phyloP scores from a whole-genome alignment of 2,329 filamentous ascomycete genomes.

The Pseudocercospora fijiensis region DNA sequence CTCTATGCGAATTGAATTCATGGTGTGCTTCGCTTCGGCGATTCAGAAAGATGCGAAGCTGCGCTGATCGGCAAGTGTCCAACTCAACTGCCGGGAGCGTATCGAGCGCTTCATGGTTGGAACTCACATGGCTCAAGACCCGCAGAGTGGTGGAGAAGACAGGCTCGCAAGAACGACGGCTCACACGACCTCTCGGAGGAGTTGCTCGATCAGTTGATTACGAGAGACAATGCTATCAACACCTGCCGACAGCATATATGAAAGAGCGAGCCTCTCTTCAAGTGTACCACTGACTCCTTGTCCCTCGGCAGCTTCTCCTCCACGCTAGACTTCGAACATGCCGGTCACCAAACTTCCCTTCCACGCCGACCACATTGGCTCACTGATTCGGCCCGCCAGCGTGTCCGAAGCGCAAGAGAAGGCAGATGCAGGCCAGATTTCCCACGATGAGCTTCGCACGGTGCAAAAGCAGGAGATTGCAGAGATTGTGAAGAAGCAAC shows the following conservation, averaged over 20 bases:
- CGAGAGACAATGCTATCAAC: not conserved
- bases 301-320: not conserved
- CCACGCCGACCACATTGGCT: conserved; percentile 72
- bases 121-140: not conserved
- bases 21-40: not conserved
- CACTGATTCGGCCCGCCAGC: conserved; percentile 63
- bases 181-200: not conserved
- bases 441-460: conserved; percentile 56
- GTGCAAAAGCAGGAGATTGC: conserved; percentile 66
- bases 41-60: not conserved
- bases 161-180: not conserved
- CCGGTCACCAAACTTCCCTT: conserved; percentile 56
- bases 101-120: not conserved
- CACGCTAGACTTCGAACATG: conserved; percentile 20
- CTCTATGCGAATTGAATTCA: not conserved
- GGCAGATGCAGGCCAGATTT: conserved; percentile 56
- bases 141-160: conserved; percentile 4
- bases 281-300: not conserved
- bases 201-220: not conserved
- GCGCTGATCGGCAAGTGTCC: not conserved
- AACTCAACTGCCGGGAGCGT: conserved; percentile 4
- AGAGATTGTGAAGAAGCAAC: conserved; percentile 64
- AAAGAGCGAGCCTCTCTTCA: not conserved
- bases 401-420: conserved; percentile 60
- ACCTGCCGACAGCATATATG: conserved; percentile 4